Evolutionary conservation across 371 early-diverging fungal genomes (phyloP), one percentile per base, ranked within the genome.

Genomic region (Circinella minor): DNA sequence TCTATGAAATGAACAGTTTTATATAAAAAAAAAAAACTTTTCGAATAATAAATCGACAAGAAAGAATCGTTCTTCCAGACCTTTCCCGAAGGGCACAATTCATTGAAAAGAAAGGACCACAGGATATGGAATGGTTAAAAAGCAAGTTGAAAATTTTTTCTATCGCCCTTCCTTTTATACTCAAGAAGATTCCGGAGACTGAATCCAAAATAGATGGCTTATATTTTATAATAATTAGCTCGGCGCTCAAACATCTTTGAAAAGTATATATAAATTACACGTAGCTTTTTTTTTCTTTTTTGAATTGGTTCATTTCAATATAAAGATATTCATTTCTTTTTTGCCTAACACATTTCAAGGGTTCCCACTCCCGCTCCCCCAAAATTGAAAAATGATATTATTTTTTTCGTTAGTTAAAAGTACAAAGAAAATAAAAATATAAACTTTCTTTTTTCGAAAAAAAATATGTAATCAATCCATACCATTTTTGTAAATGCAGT

Each of bases 51-150:
- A 27, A 27, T 43, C 43, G 43, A 43, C 43, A 43, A 9, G 34
- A 34, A 34, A 27, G 57, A 18, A 57, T 18, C 57, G 4, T 57
- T 57, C 48, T 65, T 38, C 65, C 65, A n/a, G 20, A 65, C 65
- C 36, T 65, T 65, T 65, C 65, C 65, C 65, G 65, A 65, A 65
- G 65, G 65, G 65, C 54, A 54, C 65, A 65, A 54, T 65, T 65
- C 65, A 65, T 54, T 36, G 46, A 27, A 51, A 36, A 47, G 65
- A 65, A 65, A 51, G 51, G 65, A 65, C 65, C 65, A 65, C 65
- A 65, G 65, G 65, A 65, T 65, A 65, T 46, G 36, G 65, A 48
- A 65, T 27, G 65, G 65, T 65, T 49, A 54, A 46, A 49, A 49
- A 15, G 27, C 10, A 57, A 34, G 14, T 61, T 61, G 4, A 61